Evolutionary conservation across 371 early-diverging fungal species (phyloP), one percentile per base, ranked within the genome.

Genomic region (Circinella minor): DNA sequence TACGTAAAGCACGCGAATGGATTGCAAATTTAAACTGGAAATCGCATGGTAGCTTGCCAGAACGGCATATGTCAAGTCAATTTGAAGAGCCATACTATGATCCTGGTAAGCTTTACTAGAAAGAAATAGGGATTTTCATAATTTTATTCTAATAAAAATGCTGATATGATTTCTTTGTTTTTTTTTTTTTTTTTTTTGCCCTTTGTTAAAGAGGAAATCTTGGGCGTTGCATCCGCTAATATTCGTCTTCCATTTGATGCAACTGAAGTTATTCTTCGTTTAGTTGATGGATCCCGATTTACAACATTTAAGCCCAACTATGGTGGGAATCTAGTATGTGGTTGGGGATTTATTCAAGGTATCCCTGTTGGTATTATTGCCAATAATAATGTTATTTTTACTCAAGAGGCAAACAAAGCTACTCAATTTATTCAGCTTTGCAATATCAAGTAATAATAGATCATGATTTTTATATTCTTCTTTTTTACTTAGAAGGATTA

Each of bases 361-460:
- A 86, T 91, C 65, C 88, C 91, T 20, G 86, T 91, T 27, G 93
- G 93, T 39, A 89, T 92, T 55, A 67, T 92, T 57, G 88, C 92
- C 55, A 91, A 91, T 62, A 91, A 92, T 74, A 89, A 89, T 69
- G 90, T 90, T 4, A 77, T 92, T 55, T 91, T 92, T 66, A 84
- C 87, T 13, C 86, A 86, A 57, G 93, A 92, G 69, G 83, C 90
- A 17, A 91, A 90, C 80, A 92, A 92, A 69, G 92, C 93, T 13
- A 89, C 91, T 0, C 93, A 92, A 70, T 92, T 92, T 62, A 90
- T 92, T 68, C 90, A 90, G 69, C 81, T 92, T 27, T 91, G 93
- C 71, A 91, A 92, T 65, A 82, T 86, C 79, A 87, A 86, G 84
- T 88, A 81, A 27, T 27, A 69, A 65, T 65, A 3, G 3, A 9